A percentile compares a stretch with the other conserved stretches of the same genome.
These are phyloP conservation scores for Euptelea pleiosperma DNA, from an alignment of 164 flowering plant species.

Conservation along the genomic window DNA sequence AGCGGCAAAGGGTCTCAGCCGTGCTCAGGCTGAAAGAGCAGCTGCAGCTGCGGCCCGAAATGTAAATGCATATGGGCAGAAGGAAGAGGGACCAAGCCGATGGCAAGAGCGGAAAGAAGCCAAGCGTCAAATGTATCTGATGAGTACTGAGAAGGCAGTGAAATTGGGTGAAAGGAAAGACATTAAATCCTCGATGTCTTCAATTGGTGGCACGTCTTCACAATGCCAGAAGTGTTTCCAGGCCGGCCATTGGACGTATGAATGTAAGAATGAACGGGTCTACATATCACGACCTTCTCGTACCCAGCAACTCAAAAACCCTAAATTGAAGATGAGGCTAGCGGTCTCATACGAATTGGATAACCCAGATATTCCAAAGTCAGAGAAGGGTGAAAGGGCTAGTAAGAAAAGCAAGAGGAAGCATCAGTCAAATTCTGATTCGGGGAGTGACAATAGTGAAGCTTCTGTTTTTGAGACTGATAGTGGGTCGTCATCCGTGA, in stretches of 20 bases:
- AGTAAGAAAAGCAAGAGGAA: constrained; percentile 76
- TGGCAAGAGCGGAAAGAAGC: constrained; percentile 98
- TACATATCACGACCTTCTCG: constrained; percentile 90
- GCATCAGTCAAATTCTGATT: constrained; percentile 54
- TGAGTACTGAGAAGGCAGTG: constrained; percentile 95
- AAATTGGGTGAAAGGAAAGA: constrained; percentile 89
- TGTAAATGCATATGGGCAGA: constrained; percentile 95
- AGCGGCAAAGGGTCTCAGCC: constrained; percentile 89
- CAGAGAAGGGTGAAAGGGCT: constrained; percentile 35
- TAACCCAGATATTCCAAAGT: constrained; percentile 44
- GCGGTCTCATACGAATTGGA: constrained; percentile 57
- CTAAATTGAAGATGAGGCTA: constrained; percentile 68
- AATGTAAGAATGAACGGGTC: constrained; percentile 92
- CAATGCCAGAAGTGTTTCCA: constrained; percentile 95
- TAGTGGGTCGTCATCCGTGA: constrained; percentile 62
- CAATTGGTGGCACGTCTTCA: constrained; percentile 43
- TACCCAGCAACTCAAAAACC: constrained; percentile 86
- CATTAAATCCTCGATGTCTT: constrained; percentile 46
- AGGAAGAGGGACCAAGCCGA: constrained; percentile 97
- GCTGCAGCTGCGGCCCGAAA: constrained; percentile 88
- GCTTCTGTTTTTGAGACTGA: constrained; percentile 84
- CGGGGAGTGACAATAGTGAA: constrained; percentile 62
- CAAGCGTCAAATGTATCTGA: constrained; percentile 87
- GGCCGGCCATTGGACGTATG: constrained; percentile 92
- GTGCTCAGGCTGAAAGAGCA: constrained; percentile 95